These are phyloP conservation scores for Phialophora verrucosa DNA, from an alignment of 2,329 filamentous ascomycete species.

Conservation along the genomic window DNA sequence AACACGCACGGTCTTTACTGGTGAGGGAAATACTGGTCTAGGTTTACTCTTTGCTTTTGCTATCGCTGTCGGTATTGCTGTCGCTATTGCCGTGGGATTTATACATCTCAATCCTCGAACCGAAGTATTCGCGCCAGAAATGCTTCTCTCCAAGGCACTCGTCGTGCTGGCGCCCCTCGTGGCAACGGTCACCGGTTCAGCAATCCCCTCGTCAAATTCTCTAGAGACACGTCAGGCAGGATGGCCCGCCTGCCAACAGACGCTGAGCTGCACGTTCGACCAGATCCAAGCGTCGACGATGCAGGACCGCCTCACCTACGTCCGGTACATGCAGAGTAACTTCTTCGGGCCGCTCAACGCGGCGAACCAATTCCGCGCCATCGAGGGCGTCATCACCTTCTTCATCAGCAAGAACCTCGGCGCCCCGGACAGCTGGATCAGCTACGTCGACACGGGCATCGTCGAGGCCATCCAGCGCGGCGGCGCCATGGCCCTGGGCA, in stretches of 20 bases:
- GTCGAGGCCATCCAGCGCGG: conserved; percentile 23
- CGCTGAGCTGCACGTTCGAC: conserved; percentile 36
- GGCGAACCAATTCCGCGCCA: conserved; percentile 36
- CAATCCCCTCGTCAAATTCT: neutral
- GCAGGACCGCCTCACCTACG: conserved; percentile 36
- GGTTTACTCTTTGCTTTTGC: no score
- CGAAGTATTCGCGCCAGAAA: neutral
- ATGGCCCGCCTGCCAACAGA: conserved; percentile 13
- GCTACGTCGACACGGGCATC: conserved; percentile 37
- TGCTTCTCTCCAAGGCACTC: neutral
- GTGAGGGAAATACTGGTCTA: no score
- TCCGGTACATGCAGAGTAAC: conserved; percentile 38
- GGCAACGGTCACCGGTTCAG: neutral
- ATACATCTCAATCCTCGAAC: no score
- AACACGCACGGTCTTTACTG: no score
- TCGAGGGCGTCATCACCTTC: conserved; percentile 39
- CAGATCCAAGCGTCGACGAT: conserved; percentile 39
- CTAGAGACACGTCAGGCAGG: conserved; percentile 1
- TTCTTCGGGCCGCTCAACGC: conserved; percentile 33
- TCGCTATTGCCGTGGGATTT: no score
- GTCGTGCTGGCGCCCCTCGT: neutral
- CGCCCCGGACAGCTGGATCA: conserved; percentile 35
- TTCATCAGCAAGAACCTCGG: conserved; percentile 38
- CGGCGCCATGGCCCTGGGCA: conserved; percentile 23
- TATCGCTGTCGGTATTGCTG: neutral